These are phyloP conservation scores for Caloboletus inedulis DNA, from an alignment of 1,284 basidiomycete genomes.

Conservation along the genomic window DNA sequence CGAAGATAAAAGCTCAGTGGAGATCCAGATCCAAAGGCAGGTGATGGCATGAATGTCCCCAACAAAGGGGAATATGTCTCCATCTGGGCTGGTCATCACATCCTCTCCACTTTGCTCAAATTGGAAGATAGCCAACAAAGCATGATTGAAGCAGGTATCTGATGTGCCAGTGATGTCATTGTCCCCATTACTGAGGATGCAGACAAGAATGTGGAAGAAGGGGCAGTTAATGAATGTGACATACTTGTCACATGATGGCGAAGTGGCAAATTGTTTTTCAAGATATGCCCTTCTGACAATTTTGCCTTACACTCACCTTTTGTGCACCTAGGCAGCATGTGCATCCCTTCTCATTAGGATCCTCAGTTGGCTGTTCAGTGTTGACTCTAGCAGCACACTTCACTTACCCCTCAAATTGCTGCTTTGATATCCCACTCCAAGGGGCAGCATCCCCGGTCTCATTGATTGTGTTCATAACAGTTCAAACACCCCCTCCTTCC, in stretches of 20 bases:
- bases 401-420: constrained; percentile 65
- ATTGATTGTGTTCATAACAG: constrained; percentile 39
- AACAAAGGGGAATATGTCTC: constrained; percentile 25
- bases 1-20: constrained; percentile 15
- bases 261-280: constrained; percentile 64
- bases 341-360: constrained; percentile 63
- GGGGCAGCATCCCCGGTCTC: constrained; percentile 44
- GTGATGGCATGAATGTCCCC: neutral
- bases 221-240: constrained; percentile 53
- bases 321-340: constrained; percentile 17
- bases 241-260: constrained; percentile 69
- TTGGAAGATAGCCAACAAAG: constrained; percentile 46
- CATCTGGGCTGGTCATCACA: constrained; percentile 48
- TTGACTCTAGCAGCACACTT: constrained; percentile 60
- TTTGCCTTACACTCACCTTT: neutral
- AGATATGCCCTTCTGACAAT: constrained; percentile 39
- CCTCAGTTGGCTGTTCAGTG: constrained; percentile 78
- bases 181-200: constrained; percentile 38
- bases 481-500: neutral
- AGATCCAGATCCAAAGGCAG: constrained; percentile 3
- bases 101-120: constrained; percentile 57
- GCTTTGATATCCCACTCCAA: constrained; percentile 53
- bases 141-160: constrained; percentile 57
- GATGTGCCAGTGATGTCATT: constrained; percentile 53
- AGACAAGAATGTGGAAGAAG: constrained; percentile 37